Evolutionary conservation across 306 rosid species (phyloP).

Genomic region (Parietaria judaica): DNA sequence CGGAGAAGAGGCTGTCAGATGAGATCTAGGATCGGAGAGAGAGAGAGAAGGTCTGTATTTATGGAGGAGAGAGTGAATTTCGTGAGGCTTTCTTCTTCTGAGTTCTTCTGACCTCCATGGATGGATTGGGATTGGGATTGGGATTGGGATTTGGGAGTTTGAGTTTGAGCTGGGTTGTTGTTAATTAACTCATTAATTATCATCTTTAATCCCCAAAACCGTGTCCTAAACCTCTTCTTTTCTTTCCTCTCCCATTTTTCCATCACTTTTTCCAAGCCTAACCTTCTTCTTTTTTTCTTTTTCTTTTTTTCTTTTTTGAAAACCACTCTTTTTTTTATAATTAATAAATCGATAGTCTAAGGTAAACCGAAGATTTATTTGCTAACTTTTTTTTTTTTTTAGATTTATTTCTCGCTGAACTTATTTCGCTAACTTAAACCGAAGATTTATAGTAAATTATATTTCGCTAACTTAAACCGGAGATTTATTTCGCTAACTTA

Average conservation of each 20-base stretch:
- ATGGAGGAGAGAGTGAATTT: slow-evolving; percentile 27
- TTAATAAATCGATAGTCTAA: neutral
- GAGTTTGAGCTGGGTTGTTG: slow-evolving; percentile 21
- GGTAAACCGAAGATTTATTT: neutral
- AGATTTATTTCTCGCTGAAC: too few species aligned
- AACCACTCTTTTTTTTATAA: neutral
- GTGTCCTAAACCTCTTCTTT: slow-evolving; percentile 7
- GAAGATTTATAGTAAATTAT: too few species aligned
- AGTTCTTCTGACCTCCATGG: slow-evolving; percentile 32
- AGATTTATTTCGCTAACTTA: neutral
- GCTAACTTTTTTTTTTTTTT: too few species aligned
- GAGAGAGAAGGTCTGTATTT: slow-evolving; percentile 31
- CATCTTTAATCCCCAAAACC: slow-evolving; percentile 1
- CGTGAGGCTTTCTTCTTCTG: slow-evolving; percentile 4
- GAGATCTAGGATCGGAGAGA: slow-evolving; percentile 49
- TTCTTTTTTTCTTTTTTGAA: neutral
- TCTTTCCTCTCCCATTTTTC: neutral
- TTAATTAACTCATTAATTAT: neutral
- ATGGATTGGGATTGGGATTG: too few species aligned
- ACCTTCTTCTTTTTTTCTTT: neutral
- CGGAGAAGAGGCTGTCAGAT: slow-evolving; percentile 46
- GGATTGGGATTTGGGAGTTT: too few species aligned
- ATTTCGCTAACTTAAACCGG: neutral
- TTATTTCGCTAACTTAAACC: neutral
- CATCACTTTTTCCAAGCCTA: neutral